Percentiles rank a stretch among this genome's conserved stretches.
Evolutionary conservation across 768 basidiomycete genomes (phyloP).

Genomic region (Saitozyma podzolica): DNA sequence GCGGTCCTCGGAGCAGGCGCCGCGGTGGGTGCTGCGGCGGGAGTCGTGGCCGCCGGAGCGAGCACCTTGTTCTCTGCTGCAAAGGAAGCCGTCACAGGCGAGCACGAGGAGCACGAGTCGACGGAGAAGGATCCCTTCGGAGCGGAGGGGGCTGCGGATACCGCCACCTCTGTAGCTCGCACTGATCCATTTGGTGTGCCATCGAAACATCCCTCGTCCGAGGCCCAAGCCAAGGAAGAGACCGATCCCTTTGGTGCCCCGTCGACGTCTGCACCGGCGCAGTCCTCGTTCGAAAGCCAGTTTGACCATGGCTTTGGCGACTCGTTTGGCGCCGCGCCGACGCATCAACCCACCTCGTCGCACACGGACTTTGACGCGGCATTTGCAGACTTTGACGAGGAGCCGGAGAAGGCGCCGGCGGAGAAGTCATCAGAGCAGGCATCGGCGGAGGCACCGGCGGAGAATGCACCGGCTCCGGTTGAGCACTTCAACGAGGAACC

Average conservation of each 20-base stretch:
- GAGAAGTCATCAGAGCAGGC: no score
- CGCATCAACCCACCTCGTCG: slow-evolving; percentile 5
- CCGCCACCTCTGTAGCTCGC: slow-evolving; percentile 1
- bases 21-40: slow-evolving; percentile 32
- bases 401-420: background rate
- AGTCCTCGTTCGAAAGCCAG: slow-evolving; percentile 18
- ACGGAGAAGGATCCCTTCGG: slow-evolving; percentile 9
- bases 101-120: background rate
- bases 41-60: slow-evolving; percentile 31
- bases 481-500: background rate
- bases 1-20: slow-evolving; percentile 36
- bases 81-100: slow-evolving; percentile 25
- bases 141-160: background rate
- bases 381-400: slow-evolving; percentile 39
- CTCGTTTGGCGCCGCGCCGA: slow-evolving; percentile 41
- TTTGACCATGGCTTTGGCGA: slow-evolving; percentile 47
- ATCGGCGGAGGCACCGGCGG: no score
- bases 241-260: slow-evolving; percentile 33
- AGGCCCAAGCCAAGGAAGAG: slow-evolving; percentile 13
- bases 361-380: slow-evolving; percentile 49
- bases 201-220: background rate
- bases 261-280: background rate
- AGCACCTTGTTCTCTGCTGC: slow-evolving; percentile 33
- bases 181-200: slow-evolving; percentile 28
- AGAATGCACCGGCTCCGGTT: background rate